Evolutionary conservation across 208 protist species (phyloP).

Genomic region (Acanthamoeba triangularis): DNA sequence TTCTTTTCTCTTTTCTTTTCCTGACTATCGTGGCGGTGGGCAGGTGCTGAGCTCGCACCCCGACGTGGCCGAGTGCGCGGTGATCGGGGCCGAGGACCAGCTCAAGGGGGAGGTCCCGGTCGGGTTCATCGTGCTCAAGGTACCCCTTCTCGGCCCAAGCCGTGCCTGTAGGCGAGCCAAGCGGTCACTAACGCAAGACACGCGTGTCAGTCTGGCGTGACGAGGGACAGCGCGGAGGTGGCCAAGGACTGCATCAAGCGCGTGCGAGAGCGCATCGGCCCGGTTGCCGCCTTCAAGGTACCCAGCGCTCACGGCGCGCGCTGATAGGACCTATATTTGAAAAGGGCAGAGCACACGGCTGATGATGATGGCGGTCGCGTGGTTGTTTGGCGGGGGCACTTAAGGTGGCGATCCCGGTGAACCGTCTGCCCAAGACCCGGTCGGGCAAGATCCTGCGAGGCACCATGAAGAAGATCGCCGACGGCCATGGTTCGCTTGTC

Average conservation of each 20-base stretch:
- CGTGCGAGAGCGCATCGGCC: slow-evolving; percentile 37
- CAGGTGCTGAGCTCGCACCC: slow-evolving; percentile 59
- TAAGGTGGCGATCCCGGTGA: slow-evolving; percentile 2
- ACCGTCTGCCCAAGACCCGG: slow-evolving; percentile 52
- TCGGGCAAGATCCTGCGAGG: slow-evolving; percentile 75
- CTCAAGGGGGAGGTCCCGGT: slow-evolving; percentile 51
- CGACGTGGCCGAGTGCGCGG: slow-evolving; percentile 71
- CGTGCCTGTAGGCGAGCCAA: too few relatives aligned
- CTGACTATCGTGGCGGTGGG: slow-evolving; percentile 86
- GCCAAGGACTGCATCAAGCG: slow-evolving; percentile 23
- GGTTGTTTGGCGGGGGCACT: neutral
- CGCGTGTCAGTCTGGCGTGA: neutral
- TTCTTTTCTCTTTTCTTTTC: slow-evolving; percentile 51
- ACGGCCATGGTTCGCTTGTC: neutral
- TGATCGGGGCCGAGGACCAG: slow-evolving; percentile 49
- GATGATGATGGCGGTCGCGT: neutral
- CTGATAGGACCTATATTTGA: too few relatives aligned
- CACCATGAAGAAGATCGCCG: slow-evolving; percentile 70
- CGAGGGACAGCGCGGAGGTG: neutral
- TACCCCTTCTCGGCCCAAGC: neutral
- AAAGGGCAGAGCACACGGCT: too few relatives aligned
- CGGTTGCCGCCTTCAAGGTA: slow-evolving; percentile 63
- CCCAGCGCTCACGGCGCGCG: neutral
- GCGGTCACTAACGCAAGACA: too few relatives aligned
- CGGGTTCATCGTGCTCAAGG: slow-evolving; percentile 62